These are phyloP conservation scores for Pseudogymnoascus sp. DNA, from an alignment of 2,329 filamentous ascomycete genomes.

Conservation along the genomic window DNA sequence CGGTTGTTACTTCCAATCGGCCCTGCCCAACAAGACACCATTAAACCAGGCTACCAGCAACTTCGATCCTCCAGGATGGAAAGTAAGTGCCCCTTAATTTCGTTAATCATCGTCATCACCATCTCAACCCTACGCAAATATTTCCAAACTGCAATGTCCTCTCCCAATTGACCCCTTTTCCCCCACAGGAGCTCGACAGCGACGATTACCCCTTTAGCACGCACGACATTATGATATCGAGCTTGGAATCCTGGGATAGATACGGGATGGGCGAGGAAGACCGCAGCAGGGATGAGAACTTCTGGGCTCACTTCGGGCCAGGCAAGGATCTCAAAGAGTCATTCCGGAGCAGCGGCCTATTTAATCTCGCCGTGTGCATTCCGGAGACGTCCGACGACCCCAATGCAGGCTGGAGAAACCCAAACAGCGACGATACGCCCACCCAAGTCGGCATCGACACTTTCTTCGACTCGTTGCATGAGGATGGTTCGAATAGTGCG, in stretches of 20 bases:
- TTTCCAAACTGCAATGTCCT: not conserved
- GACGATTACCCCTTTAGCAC: not conserved
- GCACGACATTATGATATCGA: not conserved
- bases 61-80: not conserved
- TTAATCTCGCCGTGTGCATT: not conserved
- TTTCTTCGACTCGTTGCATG: not conserved
- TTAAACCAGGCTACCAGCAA: not conserved
- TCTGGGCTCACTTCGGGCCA: not conserved
- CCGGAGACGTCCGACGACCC: conserved; percentile 1
- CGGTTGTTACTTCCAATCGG: not conserved
- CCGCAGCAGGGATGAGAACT: not conserved
- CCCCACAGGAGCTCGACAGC: not conserved
- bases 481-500: not conserved
- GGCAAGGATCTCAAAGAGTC: not conserved
- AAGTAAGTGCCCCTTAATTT: not conserved
- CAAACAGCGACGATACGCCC: not conserved
- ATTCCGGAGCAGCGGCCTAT: not conserved
- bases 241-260: not conserved
- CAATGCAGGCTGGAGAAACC: not conserved
- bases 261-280: conserved; percentile 4
- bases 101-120: not conserved
- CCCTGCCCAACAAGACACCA: not conserved
- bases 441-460: not conserved
- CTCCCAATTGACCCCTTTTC: not conserved
- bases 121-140: not conserved